Conservation (phyloP, 768 basidiomycete genomes). For the Trametes sanguinea region DNA sequence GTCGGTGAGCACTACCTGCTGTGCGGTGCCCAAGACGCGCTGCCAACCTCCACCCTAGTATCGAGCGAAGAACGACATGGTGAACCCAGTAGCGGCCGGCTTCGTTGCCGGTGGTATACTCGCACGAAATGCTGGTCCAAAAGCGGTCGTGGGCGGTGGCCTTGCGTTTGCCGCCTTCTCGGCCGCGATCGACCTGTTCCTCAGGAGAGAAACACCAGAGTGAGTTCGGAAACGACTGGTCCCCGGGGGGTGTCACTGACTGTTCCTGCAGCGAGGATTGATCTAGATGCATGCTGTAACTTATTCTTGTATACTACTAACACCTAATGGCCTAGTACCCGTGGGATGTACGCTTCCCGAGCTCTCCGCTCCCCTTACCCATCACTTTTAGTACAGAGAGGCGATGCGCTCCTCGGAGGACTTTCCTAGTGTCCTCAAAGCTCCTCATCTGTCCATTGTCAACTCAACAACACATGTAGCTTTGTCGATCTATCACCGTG, state of each 20-base stretch:
- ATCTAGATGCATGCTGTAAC: constrained; percentile 14
- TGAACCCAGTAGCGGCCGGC: constrained; percentile 85
- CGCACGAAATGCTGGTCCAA: constrained; percentile 85
- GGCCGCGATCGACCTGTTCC: constrained; percentile 82
- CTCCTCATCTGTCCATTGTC: no score
- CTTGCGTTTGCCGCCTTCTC: constrained; percentile 94
- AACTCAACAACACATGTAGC: no score
- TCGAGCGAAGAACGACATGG: constrained; percentile 94
- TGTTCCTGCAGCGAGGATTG: constrained; percentile 26
- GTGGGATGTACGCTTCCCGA: not conserved
- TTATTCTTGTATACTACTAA: constrained; percentile 16
- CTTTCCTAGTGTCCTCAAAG: no score
- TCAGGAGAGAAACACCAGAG: constrained; percentile 82
- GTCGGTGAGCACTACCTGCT: constrained; percentile 60
- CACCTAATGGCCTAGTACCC: constrained; percentile 7
- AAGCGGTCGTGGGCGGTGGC: constrained; percentile 85
- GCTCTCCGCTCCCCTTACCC: no score
- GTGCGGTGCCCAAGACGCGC: not conserved
- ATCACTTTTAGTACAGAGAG: no score
- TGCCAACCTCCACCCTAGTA: constrained; percentile 53
- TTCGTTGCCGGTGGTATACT: constrained; percentile 88
- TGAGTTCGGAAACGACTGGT: constrained; percentile 37
- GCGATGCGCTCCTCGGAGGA: no score
- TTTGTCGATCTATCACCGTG: no score
- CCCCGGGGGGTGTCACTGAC: not conserved